Conservation (phyloP, 306 rosid genomes). For the Castanea mollissima region DNA sequence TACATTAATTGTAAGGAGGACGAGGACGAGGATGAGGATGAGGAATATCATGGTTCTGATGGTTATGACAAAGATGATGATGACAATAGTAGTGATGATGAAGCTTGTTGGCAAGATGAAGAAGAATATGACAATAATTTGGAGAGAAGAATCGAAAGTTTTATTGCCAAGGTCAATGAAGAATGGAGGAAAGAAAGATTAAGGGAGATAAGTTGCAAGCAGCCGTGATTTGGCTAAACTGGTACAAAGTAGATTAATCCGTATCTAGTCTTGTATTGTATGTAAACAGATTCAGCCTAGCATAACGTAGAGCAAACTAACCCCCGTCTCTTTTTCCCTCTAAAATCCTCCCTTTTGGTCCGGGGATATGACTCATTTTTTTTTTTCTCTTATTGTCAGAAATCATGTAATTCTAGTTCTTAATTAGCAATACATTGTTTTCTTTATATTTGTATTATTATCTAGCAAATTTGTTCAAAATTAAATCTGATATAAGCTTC, state of each 20-base stretch:
- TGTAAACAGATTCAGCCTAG: no score
- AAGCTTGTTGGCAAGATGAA: slow-evolving; percentile 9
- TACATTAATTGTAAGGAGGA: background rate
- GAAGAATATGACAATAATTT: slow-evolving; percentile 27
- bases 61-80: slow-evolving; percentile 2
- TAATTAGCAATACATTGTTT: background rate
- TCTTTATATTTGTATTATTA: background rate
- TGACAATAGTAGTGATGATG: background rate
- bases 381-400: background rate
- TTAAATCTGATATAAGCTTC: background rate
- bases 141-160: slow-evolving; percentile 32
- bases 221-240: background rate
- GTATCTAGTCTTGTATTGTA: no score
- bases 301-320: no score
- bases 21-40: background rate
- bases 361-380: background rate
- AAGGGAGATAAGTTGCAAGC: slow-evolving; percentile 1
- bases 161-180: slow-evolving; percentile 36
- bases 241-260: background rate
- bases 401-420: background rate
- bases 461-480: background rate
- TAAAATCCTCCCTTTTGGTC: background rate
- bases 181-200: slow-evolving; percentile 38
- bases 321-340: background rate
- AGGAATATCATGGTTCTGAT: background rate